phyloP scores from a whole-genome alignment of 768 basidiomycete species.

The Macrolepiota fuliginosa region DNA sequence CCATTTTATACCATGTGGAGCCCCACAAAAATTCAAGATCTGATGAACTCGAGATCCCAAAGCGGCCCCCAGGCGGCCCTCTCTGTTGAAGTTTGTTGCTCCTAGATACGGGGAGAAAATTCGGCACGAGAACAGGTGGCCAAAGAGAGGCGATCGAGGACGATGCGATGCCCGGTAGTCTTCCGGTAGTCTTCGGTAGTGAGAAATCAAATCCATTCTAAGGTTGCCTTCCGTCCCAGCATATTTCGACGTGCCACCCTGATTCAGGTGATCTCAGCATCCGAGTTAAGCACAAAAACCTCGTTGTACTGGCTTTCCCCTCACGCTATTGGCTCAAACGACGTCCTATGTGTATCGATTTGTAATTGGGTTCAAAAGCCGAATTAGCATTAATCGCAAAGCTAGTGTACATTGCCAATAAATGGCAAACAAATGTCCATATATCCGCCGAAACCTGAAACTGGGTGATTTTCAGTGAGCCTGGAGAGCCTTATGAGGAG shows the following conservation, averaged over 20 bases:
- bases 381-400: not conserved
- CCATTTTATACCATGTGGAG: conserved; percentile 3
- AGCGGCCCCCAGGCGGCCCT: not conserved
- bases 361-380: not conserved
- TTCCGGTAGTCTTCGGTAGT: not conserved
- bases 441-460: not conserved
- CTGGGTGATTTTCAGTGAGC: not conserved
- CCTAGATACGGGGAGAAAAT: conserved; percentile 1
- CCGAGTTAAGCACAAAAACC: not conserved
- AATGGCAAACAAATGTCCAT: conserved; percentile 1
- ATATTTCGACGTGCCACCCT: not conserved
- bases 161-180: not conserved
- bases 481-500: not conserved
- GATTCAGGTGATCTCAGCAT: conserved; percentile 6
- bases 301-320: not conserved
- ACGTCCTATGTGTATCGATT: not conserved
- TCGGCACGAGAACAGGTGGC: conserved; percentile 4
- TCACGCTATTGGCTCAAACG: not conserved
- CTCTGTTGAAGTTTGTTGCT: not conserved
- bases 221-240: not conserved
- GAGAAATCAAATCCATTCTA: conserved; percentile 7
- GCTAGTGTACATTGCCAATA: conserved; percentile 7
- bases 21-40: not conserved
- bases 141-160: not conserved
- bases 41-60: not conserved